Percentiles rank a stretch among this genome's conserved stretches.
These are phyloP conservation scores for Zasmidium cellare DNA, from an alignment of 2,329 filamentous ascomycete species.

Conservation along the genomic window DNA sequence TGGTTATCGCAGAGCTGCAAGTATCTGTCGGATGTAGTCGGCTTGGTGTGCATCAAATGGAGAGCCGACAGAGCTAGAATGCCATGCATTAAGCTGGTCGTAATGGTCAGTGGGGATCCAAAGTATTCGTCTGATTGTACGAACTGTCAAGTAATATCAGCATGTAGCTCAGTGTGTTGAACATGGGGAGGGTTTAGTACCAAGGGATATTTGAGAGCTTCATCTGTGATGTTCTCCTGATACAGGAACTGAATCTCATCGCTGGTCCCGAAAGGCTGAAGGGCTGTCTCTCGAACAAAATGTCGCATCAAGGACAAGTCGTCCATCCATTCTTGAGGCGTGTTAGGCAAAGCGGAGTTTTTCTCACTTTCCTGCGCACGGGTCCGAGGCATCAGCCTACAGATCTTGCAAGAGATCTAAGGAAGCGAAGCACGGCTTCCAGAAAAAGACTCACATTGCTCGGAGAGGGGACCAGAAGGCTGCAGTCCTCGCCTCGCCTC, in stretches of 20 bases:
- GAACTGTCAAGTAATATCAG: neutral
- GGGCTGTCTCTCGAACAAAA: constrained; percentile 9
- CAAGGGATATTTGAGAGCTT: constrained; percentile 13
- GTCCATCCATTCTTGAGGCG: constrained; percentile 16
- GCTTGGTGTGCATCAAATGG: constrained; percentile 10
- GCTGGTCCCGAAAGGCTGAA: constrained; percentile 6
- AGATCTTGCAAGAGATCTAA: neutral
- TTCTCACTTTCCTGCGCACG: constrained; percentile 4
- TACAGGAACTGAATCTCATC: constrained; percentile 10
- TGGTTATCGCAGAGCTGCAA: constrained; percentile 14
- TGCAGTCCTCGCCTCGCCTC: constrained; percentile 15
- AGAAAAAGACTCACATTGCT: constrained; percentile 11
- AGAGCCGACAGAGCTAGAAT: constrained; percentile 15
- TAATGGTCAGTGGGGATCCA: neutral
- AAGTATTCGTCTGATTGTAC: neutral
- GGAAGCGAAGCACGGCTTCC: neutral
- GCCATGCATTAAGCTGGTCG: constrained; percentile 13
- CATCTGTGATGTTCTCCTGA: constrained; percentile 15
- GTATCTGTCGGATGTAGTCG: constrained; percentile 5
- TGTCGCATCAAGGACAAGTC: constrained; percentile 15
- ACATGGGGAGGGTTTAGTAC: neutral
- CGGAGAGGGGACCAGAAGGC: constrained; percentile 10
- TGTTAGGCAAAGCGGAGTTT: neutral
- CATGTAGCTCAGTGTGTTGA: neutral
- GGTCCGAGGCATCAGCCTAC: neutral